Conservation (phyloP, 2,329 filamentous ascomycete species). For the Alternaria triticimaculans region DNA sequence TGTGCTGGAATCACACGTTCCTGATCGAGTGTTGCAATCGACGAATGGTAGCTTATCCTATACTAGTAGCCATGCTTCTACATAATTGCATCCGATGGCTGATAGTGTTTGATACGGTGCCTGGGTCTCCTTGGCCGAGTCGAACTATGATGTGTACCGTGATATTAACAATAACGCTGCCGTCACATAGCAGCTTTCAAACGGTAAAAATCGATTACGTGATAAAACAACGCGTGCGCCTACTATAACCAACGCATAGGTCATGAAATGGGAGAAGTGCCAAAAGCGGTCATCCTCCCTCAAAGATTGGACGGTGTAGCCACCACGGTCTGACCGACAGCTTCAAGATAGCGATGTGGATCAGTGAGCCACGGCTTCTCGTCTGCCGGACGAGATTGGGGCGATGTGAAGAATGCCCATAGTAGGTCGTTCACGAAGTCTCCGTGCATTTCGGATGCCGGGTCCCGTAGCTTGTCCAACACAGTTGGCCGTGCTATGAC, state of each 20-base stretch:
- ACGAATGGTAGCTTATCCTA: background rate
- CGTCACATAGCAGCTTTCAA: background rate
- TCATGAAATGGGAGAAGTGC: background rate
- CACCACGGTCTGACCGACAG: background rate
- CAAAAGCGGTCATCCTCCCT: background rate
- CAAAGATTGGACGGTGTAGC: background rate
- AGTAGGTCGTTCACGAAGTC: background rate
- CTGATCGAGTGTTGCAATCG: background rate
- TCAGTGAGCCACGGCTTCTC: background rate
- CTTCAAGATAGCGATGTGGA: background rate
- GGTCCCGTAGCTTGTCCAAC: background rate
- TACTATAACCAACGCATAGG: background rate
- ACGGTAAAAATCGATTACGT: background rate
- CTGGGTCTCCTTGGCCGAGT: background rate
- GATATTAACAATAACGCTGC: background rate
- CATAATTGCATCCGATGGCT: background rate
- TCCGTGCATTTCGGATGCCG: background rate
- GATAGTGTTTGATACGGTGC: background rate
- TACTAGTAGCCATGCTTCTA: background rate
- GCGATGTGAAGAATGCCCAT: background rate
- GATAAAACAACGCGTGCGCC: background rate
- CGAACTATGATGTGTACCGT: background rate
- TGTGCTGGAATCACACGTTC: background rate
- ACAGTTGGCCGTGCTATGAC: background rate
- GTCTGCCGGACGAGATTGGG: accelerated